These are phyloP conservation scores for Oryza nivara DNA, from an alignment of 176 grass and related monocot species.

Conservation along the genomic window DNA sequence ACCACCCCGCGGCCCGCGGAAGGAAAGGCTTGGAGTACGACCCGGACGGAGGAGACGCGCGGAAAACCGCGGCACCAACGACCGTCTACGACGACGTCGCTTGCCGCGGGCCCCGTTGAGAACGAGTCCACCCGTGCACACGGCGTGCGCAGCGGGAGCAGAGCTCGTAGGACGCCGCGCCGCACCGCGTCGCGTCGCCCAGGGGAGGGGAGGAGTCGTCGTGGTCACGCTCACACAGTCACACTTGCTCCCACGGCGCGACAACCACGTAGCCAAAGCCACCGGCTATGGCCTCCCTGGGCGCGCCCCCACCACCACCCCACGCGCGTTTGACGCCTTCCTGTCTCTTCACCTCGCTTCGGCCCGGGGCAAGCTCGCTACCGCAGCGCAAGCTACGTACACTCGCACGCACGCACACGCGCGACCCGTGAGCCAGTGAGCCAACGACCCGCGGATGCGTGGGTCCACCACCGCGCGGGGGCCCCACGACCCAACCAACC, in stretches of 20 bases:
- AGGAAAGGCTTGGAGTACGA: background rate
- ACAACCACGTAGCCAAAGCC: background rate
- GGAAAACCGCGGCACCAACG: conserved; percentile 32
- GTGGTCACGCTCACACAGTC: background rate
- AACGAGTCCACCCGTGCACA: conserved; percentile 38
- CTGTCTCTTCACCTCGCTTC: background rate
- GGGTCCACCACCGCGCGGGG: background rate
- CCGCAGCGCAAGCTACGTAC: background rate
- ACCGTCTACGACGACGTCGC: background rate
- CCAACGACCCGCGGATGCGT: background rate
- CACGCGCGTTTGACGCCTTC: conserved; percentile 54
- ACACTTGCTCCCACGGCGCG: background rate
- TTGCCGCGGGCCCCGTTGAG: background rate
- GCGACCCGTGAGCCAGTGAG: no score
- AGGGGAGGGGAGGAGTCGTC: background rate
- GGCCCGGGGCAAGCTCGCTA: conserved; percentile 11
- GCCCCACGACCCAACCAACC: background rate
- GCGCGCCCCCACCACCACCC: no score
- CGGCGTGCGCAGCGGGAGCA: background rate
- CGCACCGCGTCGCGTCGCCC: background rate
- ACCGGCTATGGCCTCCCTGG: no score
- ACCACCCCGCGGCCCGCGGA: background rate
- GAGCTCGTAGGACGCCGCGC: no score
- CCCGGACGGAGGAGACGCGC: conserved; percentile 4
- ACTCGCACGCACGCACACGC: conserved; percentile 18